Percentiles rank a stretch among this genome's conserved stretches.
Evolutionary conservation across 345 rosid species (phyloP).

Genomic region (Linum lewisii): DNA sequence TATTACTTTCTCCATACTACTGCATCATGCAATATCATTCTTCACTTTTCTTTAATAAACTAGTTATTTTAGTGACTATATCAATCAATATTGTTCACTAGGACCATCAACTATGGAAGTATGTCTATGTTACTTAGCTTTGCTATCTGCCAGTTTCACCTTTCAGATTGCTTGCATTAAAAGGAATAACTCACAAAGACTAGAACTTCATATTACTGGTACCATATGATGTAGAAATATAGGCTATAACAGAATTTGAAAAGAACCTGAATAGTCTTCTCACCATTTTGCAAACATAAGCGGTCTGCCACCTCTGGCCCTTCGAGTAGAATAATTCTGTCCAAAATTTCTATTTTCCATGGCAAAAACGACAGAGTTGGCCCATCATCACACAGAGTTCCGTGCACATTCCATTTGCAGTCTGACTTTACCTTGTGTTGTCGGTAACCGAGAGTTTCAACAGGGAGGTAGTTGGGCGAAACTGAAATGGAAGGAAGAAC

Average conservation of each 20-base stretch:
- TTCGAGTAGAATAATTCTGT: slow-evolving; percentile 75
- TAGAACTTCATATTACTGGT: slow-evolving; percentile 7
- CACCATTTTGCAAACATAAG: slow-evolving; percentile 79
- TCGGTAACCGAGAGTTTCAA: slow-evolving; percentile 47
- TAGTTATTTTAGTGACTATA: no score
- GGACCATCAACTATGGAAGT: no score
- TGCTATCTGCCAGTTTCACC: no score
- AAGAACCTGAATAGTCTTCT: slow-evolving; percentile 22
- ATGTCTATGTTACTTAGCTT: no score
- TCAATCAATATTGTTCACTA: no score
- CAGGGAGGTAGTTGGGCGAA: slow-evolving; percentile 41
- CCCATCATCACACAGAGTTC: slow-evolving; percentile 21
- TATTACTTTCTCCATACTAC: no score
- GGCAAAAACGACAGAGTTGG: slow-evolving; percentile 33
- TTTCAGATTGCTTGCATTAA: no score
- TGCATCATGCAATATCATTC: no score
- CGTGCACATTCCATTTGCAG: slow-evolving; percentile 18
- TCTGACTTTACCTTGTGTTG: slow-evolving; percentile 27
- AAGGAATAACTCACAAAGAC: not conserved
- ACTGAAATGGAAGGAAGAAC: slow-evolving; percentile 74
- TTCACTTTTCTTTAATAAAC: no score
- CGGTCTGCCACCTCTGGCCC: slow-evolving; percentile 80
- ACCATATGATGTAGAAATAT: not conserved
- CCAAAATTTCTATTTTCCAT: slow-evolving; percentile 84
- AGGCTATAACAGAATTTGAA: not conserved